Evolutionary conservation across 495 filamentous ascomycete species (phyloP).

Genomic region (Penicillium egyptiacum): DNA sequence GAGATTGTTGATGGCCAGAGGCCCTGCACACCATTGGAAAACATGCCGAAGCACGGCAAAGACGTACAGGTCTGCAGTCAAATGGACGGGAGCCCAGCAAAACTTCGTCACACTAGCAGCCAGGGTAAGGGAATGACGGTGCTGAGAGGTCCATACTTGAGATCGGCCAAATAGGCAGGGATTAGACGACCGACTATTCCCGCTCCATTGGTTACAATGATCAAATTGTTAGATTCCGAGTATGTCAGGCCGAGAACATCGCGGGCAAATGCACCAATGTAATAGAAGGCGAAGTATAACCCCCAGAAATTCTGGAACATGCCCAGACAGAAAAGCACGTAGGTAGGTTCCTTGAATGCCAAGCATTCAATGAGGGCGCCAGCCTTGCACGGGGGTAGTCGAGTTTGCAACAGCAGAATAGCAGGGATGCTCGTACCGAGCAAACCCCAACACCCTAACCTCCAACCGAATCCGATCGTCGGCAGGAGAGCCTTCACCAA

Average conservation of each 20-base stretch:
- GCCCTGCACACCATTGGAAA: conserved; percentile 59
- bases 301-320: conserved; percentile 58
- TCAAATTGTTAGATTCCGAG: conserved; percentile 39
- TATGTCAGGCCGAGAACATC: conserved; percentile 42
- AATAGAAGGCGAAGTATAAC: conserved; percentile 69
- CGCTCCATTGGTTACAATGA: conserved; percentile 65
- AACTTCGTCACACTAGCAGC: conserved; percentile 38
- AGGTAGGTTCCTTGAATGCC: conserved; percentile 60
- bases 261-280: conserved; percentile 55
- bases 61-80: conserved; percentile 49
- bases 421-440: conserved; percentile 38
- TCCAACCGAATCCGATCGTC: conserved; percentile 66
- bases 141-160: conserved; percentile 52
- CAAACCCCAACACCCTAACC: conserved; percentile 61
- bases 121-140: conserved; percentile 47
- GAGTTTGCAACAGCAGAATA: conserved; percentile 17
- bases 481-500: conserved; percentile 1
- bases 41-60: conserved; percentile 57
- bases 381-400: conserved; percentile 48
- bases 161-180: conserved; percentile 57
- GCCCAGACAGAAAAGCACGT: conserved; percentile 58
- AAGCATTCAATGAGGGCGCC: conserved; percentile 58
- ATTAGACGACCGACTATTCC: conserved; percentile 59
- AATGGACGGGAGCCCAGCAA: conserved; percentile 32
- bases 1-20: conserved; percentile 57